A percentile compares a stretch with the other conserved stretches of the same genome.
Conservation (phyloP, 192 early-diverging fungal species). For the Chytriomyces confervae region DNA sequence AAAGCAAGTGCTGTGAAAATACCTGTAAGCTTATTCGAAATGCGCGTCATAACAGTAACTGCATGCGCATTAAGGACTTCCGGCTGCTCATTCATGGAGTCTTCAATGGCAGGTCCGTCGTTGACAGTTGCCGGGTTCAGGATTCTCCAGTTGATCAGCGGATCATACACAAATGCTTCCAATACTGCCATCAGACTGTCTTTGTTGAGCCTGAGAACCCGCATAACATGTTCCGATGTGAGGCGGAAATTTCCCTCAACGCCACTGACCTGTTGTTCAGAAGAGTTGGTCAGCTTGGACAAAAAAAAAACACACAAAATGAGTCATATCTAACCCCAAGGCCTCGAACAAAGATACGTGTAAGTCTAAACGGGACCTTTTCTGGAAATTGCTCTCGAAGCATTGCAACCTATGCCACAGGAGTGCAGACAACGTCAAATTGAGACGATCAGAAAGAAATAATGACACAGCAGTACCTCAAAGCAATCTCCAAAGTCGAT, state of each 20-base stretch:
- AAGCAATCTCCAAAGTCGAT: slow-evolving; percentile 96
- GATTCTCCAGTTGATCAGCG: slow-evolving; percentile 78
- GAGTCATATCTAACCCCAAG: slow-evolving; percentile 70
- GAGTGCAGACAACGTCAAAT: no score
- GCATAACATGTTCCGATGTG: slow-evolving; percentile 84
- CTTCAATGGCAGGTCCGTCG: background rate
- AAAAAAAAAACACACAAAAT: background rate
- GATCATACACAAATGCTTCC: slow-evolving; percentile 89
- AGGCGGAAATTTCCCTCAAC: slow-evolving; percentile 84
- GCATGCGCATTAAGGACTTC: slow-evolving; percentile 72
- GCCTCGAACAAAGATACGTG: slow-evolving; percentile 86
- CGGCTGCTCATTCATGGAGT: slow-evolving; percentile 31
- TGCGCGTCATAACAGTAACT: slow-evolving; percentile 78
- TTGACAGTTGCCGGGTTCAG: slow-evolving; percentile 43
- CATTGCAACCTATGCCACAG: slow-evolving; percentile 68
- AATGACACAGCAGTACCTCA: slow-evolving; percentile 55
- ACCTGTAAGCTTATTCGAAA: slow-evolving; percentile 84
- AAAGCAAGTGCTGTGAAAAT: slow-evolving; percentile 5
- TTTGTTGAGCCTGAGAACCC: slow-evolving; percentile 78
- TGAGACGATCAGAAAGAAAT: no score
- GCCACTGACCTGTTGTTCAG: slow-evolving; percentile 51
- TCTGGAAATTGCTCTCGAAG: slow-evolving; percentile 90
- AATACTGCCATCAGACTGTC: slow-evolving; percentile 86
- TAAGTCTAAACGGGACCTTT: slow-evolving; percentile 89
- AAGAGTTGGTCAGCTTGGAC: background rate